These are phyloP conservation scores for Seiridium cupressi DNA, from an alignment of 2,329 filamentous ascomycete species.

Conservation along the genomic window DNA sequence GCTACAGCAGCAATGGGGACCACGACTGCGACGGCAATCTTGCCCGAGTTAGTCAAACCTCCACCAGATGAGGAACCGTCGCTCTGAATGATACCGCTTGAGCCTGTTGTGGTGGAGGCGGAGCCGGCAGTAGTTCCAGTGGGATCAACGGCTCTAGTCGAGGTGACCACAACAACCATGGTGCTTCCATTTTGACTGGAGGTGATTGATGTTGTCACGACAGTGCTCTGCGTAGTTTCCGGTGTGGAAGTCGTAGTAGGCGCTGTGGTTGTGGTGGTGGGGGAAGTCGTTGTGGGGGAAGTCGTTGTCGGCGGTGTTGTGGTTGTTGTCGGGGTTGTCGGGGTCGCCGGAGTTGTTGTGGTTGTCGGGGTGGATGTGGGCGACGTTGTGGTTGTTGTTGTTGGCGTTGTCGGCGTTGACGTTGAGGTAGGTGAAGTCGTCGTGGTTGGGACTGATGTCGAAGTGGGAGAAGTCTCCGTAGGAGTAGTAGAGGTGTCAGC, in stretches of 20 bases:
- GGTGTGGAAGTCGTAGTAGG: conserved; percentile 3
- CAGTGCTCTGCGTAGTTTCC: conserved; percentile 3
- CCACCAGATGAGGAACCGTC: conserved; percentile 14
- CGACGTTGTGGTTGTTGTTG: conserved; percentile 15
- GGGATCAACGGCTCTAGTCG: conserved; percentile 11
- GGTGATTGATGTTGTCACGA: conserved; percentile 10
- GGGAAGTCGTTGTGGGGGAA: conserved; percentile 15
- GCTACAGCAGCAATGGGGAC: conserved; percentile 89
- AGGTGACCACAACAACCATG: conserved; percentile 20
- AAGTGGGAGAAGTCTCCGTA: background rate
- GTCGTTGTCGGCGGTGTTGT: conserved; percentile 22
- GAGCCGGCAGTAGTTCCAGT: background rate
- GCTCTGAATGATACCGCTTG: conserved; percentile 14
- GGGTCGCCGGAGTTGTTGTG: conserved; percentile 18
- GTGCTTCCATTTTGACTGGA: conserved; percentile 18
- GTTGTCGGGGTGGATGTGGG: background rate
- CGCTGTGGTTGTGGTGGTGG: conserved; percentile 7
- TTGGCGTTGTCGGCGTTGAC: conserved; percentile 7
- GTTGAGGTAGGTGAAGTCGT: conserved; percentile 9
- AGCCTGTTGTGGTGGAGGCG: conserved; percentile 16
- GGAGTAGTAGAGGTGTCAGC: conserved; percentile 9
- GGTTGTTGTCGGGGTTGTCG: conserved; percentile 10
- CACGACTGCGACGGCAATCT: conserved; percentile 89
- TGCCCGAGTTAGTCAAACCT: conserved; percentile 38
- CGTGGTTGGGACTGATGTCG: conserved; percentile 12